Evolutionary conservation across 2,329 filamentous ascomycete species (phyloP), one percentile per base, ranked within the genome.

Genomic region (Pyricularia pennisetigena): DNA sequence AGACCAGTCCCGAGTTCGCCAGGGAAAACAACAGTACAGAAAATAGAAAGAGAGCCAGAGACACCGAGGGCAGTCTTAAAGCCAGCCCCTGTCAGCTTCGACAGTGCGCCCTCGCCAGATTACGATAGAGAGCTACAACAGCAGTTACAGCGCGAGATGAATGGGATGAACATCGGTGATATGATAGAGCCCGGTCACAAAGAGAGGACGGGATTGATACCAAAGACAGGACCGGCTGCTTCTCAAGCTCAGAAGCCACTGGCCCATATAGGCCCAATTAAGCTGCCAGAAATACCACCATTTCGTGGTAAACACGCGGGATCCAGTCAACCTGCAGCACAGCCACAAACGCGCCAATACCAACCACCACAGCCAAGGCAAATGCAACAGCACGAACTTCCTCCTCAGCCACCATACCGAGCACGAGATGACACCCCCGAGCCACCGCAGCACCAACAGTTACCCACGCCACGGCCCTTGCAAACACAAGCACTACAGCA

Each of bases 121-220:
- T 88, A 88, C 71, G 87, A 90, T 72, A 80, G 82, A 64, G 82
- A 84, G 61, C 75, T 89, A 61, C 87, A 88, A 70, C 83, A 86
- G 57, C 86, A 90, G 74, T 76, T 90, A n/a, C 86, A 86, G 71
- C 83, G 83, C 69, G 88, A 90, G 70, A 85, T 90, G 79, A 81
- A 81, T 32, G 81, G 82, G 71, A 78, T 90, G 71, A 86, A 84
- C 68, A 76, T 90, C n/a, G 66, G 66, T 49, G 20, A 41, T 24
- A 32, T 49, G n/a, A 67, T 67, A 30, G 57, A 67, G 30, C 23
- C 30, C 30, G 49, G 66, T 20, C 64, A 35, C 12, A 57, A 67
- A 30, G 65, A 57, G 29, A 26, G 65, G 54, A 26, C 30, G 24
- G 57, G 65, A 41, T 30, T 67, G 63, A 78, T 77, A 8, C 70